Conservation (phyloP, 331 rosid genomes). For the Saraca asoca region DNA sequence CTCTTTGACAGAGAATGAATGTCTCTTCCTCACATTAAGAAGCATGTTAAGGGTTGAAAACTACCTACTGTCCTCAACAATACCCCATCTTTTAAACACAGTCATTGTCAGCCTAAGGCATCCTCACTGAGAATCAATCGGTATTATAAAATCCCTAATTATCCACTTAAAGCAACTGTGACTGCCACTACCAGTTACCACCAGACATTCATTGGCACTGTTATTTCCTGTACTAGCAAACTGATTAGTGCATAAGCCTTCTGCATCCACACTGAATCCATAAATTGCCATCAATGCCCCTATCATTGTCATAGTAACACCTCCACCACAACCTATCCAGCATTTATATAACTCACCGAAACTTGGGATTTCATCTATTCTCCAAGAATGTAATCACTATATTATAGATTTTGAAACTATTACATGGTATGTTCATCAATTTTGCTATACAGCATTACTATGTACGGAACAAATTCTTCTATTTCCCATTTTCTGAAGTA, state of each 20-base stretch:
- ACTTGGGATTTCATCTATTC: conserved; percentile 9
- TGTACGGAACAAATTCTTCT: conserved; percentile 6
- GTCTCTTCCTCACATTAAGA: not conserved
- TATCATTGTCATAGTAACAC: conserved; percentile 16
- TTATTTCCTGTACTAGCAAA: conserved; percentile 1
- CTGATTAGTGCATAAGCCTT: conserved; percentile 11
- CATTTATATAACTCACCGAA: conserved; percentile 9
- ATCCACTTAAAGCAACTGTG: conserved; percentile 6
- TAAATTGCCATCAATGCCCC: conserved; percentile 24
- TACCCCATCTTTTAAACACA: conserved; percentile 10
- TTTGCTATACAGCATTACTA: no score
- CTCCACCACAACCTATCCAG: conserved; percentile 17
- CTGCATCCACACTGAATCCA: conserved; percentile 7
- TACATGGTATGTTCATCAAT: conserved; percentile 17
- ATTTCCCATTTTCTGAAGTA: not conserved
- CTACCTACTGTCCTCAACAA: conserved; percentile 16
- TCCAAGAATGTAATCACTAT: conserved; percentile 18
- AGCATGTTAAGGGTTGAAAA: conserved; percentile 5
- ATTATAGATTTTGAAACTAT: not conserved
- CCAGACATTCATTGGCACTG: conserved; percentile 17
- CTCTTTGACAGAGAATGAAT: not conserved
- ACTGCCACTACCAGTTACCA: conserved; percentile 8
- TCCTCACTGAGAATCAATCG: not conserved
- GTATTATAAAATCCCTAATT: not conserved
- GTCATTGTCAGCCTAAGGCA: conserved; percentile 24